A percentile compares a stretch with the other conserved stretches of the same genome.
These are phyloP conservation scores for Peronospora tabacina DNA, from an alignment of 352 stramenopile species.

Conservation along the genomic window DNA sequence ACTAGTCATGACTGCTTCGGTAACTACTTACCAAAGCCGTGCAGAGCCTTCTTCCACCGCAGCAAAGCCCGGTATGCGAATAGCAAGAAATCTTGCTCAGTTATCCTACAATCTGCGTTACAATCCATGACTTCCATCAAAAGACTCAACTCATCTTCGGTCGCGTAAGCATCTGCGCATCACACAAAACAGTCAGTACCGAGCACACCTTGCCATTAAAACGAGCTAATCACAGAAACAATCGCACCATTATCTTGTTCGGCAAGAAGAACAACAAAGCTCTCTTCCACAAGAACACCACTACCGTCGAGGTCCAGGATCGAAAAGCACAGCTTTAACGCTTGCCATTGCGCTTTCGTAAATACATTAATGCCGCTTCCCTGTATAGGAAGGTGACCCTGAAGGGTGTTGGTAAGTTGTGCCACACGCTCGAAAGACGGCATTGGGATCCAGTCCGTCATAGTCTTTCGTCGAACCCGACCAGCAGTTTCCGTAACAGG, in stretches of 20 bases:
- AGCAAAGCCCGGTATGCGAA: slow-evolving; percentile 71
- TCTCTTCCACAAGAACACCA: slow-evolving; percentile 70
- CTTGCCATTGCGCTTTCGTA: slow-evolving; percentile 63
- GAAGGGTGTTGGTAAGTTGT: slow-evolving; percentile 27
- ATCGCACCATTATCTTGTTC: slow-evolving; percentile 73
- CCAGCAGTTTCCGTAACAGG: slow-evolving; percentile 17
- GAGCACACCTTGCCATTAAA: neutral
- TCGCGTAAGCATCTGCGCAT: slow-evolving; percentile 66
- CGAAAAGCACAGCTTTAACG: slow-evolving; percentile 65
- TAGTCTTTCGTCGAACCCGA: slow-evolving; percentile 32
- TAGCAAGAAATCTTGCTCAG: slow-evolving; percentile 71
- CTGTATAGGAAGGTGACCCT: slow-evolving; percentile 23
- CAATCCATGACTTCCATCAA: slow-evolving; percentile 75
- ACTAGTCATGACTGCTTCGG: slow-evolving; percentile 10
- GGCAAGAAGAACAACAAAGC: slow-evolving; percentile 68
- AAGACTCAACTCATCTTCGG: slow-evolving; percentile 69
- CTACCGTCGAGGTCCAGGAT: slow-evolving; percentile 61
- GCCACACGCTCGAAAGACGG: slow-evolving; percentile 31
- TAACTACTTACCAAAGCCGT: slow-evolving; percentile 20
- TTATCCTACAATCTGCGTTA: slow-evolving; percentile 70
- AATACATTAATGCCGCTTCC: slow-evolving; percentile 47
- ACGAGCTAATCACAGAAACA: slow-evolving; percentile 1
- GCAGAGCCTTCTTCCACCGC: slow-evolving; percentile 48
- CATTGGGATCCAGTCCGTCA: slow-evolving; percentile 35
- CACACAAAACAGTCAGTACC: slow-evolving; percentile 9